Evolutionary conservation across 148 eudicot species (phyloP), one percentile per base, ranked within the genome.

Genomic region (Oxyria digyna): DNA sequence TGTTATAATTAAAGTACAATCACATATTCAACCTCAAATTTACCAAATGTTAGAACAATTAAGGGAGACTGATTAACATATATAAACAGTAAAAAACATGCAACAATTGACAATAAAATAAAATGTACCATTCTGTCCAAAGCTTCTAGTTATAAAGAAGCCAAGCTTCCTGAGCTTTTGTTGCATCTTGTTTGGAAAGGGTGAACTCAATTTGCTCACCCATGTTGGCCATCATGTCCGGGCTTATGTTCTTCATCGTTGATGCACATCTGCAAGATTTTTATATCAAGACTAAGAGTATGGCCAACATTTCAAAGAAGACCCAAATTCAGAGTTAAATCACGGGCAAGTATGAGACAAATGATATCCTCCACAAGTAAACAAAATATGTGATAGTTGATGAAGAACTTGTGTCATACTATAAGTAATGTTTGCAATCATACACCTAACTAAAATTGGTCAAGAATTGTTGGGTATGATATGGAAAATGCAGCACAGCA

Each of bases 141-240:
- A 75, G 75, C 81, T 69, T 88, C 97, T 3, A 96, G 96, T 55
- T 96, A 85, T 80, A 94, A 72, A 71, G 95, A 88, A 48, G 99
- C 83, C 97, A 94, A 74, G 96, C 96, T 76, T 90, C 87, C 77
- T 90, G 97, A 80, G 97, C 99, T 81, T 85, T 94, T 69, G 82
- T 96, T 33, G 99, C 99, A 68, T 94, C 97, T 69, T 90, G 97
- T 63, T 82, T 85, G 17, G 97, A 90, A 74, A 94, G 87, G 77
- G 90, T 87, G 57, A 88, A 70, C 48, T 97, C 99, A 78, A 94
- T 90, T 80, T 88, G 99, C 76, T 88, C 92, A 38, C 99, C 78
- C 99, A 90, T 90, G 84, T 78, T 88, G 54, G 99, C 87, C 99
- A 94, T 88, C 97, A 88, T 87, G 42, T 94, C 99, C n/a, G 99